phyloP scores from a whole-genome alignment of 495 filamentous ascomycete genomes.

The Podospora conica region DNA sequence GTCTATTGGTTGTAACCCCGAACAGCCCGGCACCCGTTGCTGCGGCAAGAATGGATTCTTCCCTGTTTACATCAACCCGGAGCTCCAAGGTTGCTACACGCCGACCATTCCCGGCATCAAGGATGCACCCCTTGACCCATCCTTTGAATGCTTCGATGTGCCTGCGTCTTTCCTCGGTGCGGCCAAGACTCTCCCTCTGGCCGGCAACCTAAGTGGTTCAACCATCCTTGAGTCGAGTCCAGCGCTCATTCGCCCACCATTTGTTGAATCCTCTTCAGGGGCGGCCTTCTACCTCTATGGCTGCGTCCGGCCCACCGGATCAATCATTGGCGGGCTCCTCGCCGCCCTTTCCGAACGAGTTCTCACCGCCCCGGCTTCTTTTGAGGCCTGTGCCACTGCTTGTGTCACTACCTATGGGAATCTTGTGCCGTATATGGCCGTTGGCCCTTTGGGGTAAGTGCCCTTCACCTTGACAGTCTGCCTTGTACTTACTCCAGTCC shows the following conservation, averaged over 20 bases:
- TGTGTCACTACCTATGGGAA: not conserved
- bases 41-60: slow-evolving; percentile 1
- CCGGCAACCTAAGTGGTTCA: too few relatives aligned
- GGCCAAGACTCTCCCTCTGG: not conserved
- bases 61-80: slow-evolving; percentile 22
- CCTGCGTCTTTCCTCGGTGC: not conserved
- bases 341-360: not conserved
- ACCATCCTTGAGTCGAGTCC: not conserved
- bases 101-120: slow-evolving; percentile 20
- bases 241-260: not conserved
- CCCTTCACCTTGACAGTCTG: not conserved
- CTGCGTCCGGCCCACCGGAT: not conserved
- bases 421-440: not conserved
- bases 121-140: not conserved
- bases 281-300: not conserved
- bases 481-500: not conserved
- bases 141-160: slow-evolving; percentile 1
- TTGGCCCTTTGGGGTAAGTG: not conserved
- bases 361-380: not conserved
- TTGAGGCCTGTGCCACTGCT: not conserved
- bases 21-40: not conserved
- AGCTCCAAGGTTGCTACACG: slow-evolving; percentile 22
- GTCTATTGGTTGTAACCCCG: not conserved
- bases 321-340: not conserved
- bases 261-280: not conserved